A percentile compares a stretch with the other conserved stretches of the same genome.
These are phyloP conservation scores for Spizellomyces punctatus DNA, from an alignment of 192 early-diverging fungal species.

Conservation along the genomic window DNA sequence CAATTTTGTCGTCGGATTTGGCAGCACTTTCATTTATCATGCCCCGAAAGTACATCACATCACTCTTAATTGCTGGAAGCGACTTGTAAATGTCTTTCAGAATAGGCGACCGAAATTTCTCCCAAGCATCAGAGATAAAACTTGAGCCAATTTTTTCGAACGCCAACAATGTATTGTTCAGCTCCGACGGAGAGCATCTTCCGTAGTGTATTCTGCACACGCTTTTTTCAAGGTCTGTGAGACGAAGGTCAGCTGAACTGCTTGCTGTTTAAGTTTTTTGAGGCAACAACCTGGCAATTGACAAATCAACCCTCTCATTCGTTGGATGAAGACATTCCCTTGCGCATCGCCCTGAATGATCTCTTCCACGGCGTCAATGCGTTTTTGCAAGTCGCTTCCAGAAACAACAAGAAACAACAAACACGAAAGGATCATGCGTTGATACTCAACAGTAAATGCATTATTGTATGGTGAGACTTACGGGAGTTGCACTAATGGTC, in stretches of 20 bases:
- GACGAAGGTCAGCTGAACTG: not conserved
- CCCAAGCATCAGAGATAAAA: constrained; percentile 19
- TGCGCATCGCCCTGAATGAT: constrained; percentile 36
- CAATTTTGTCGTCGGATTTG: constrained; percentile 50
- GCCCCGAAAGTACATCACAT: constrained; percentile 36
- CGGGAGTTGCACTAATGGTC: constrained; percentile 52
- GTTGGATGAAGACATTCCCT: constrained; percentile 36
- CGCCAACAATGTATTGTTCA: constrained; percentile 52
- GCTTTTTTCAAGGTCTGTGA: constrained; percentile 68
- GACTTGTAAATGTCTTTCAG: constrained; percentile 42
- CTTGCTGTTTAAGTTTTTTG: not conserved
- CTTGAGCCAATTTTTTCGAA: constrained; percentile 43
- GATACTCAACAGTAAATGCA: not conserved
- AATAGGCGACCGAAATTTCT: constrained; percentile 34
- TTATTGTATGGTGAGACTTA: constrained; percentile 13
- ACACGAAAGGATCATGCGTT: not conserved
- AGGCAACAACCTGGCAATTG: constrained; percentile 29
- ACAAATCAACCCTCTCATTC: constrained; percentile 50
- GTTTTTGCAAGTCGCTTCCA: constrained; percentile 45
- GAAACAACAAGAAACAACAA: constrained; percentile 9
- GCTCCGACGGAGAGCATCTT: constrained; percentile 64
- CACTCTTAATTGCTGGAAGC: constrained; percentile 40
- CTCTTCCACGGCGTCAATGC: constrained; percentile 66
- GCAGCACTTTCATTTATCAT: constrained; percentile 53
- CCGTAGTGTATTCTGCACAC: constrained; percentile 69